Evolutionary conservation across 2,329 filamentous ascomycete genomes (phyloP).

Genomic region (Sarocladium strictum): DNA sequence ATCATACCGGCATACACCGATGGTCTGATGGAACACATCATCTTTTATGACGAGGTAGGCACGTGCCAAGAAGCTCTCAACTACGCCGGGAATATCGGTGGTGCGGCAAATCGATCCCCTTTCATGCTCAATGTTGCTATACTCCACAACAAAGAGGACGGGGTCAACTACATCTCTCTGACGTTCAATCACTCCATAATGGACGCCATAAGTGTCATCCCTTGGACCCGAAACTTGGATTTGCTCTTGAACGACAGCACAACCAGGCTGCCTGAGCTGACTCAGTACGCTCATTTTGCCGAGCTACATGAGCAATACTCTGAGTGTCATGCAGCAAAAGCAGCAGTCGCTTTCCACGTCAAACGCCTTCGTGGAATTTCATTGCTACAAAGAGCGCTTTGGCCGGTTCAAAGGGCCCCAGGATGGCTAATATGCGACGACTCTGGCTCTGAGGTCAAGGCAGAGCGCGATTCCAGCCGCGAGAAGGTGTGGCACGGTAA

Average conservation of each 20-base stretch:
- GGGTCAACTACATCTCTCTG: conserved; percentile 18
- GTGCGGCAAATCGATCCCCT: conserved; percentile 14
- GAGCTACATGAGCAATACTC: conserved; percentile 26
- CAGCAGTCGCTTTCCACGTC: conserved; percentile 24
- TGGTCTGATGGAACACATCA: conserved; percentile 20
- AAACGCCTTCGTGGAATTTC: conserved; percentile 28
- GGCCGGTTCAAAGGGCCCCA: conserved; percentile 26
- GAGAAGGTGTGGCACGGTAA: conserved; percentile 22
- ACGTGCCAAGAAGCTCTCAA: conserved; percentile 17
- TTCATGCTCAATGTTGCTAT: conserved; percentile 26
- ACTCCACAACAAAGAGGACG: conserved; percentile 15
- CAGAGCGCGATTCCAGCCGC: conserved; percentile 18
- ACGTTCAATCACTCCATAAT: conserved; percentile 29
- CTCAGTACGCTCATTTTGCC: conserved; percentile 24
- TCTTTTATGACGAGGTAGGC: conserved; percentile 18
- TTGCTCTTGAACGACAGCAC: conserved; percentile 19
- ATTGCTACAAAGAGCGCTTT: conserved; percentile 22
- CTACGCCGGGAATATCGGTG: conserved; percentile 16
- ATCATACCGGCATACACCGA: conserved; percentile 18
- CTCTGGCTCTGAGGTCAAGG: conserved; percentile 12
- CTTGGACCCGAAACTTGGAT: conserved; percentile 28
- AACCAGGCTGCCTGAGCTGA: conserved; percentile 15
- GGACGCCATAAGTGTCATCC: conserved; percentile 27
- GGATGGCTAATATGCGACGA: conserved; percentile 29
- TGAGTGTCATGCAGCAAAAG: conserved; percentile 20